Percentiles rank a stretch among this genome's conserved stretches.
These are phyloP conservation scores for Umbelopsis isabellina DNA, from an alignment of 192 early-diverging fungal species.

Conservation along the genomic window DNA sequence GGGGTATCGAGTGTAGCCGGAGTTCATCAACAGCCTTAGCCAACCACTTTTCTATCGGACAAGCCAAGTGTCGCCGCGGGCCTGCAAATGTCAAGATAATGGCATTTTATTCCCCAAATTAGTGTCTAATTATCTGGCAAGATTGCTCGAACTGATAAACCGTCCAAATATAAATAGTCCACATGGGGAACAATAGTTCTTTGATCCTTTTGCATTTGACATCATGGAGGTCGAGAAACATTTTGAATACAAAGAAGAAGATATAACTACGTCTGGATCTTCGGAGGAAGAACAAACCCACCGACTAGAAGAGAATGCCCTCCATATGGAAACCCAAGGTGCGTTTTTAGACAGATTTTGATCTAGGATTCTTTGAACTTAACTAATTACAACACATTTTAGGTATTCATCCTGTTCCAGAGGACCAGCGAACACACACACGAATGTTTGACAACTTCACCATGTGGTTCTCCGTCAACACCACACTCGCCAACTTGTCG, in stretches of 20 bases:
- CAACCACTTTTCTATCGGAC: conserved; percentile 4
- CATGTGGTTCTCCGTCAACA: conserved; percentile 15
- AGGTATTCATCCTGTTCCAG: conserved; percentile 9
- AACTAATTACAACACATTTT: not conserved
- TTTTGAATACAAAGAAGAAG: conserved; percentile 9
- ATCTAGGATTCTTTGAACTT: not conserved
- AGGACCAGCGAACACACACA: not conserved
- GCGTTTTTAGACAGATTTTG: not conserved
- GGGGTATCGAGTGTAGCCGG: not conserved
- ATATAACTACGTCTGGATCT: not conserved
- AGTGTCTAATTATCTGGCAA: not conserved
- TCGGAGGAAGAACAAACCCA: not conserved
- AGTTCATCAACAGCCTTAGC: not conserved
- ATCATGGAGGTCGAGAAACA: conserved; percentile 1
- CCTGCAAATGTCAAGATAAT: not conserved
- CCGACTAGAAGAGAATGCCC: not conserved
- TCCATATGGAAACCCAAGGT: conserved; percentile 14
- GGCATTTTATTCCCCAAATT: not conserved
- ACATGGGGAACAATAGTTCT: not conserved
- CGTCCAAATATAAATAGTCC: not conserved
- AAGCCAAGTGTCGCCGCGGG: not conserved
- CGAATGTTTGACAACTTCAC: conserved; percentile 5
- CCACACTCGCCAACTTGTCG: not conserved
- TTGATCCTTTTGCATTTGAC: not conserved
- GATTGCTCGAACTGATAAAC: not conserved